Evolutionary conservation across 2,329 filamentous ascomycete genomes (phyloP).

Genomic region (Juglanconis oblonga): DNA sequence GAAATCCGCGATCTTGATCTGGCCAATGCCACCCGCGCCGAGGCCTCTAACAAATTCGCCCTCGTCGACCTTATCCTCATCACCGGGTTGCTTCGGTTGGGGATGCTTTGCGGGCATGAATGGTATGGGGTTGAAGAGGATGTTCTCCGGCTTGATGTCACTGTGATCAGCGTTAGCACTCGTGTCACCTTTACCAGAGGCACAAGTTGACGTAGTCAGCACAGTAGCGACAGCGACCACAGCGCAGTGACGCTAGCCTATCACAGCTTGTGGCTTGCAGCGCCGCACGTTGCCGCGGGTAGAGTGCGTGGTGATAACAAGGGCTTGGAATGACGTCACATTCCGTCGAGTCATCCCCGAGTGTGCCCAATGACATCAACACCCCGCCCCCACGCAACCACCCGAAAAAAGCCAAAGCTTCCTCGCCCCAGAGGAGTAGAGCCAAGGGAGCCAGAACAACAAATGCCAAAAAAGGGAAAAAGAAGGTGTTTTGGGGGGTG

Average conservation of each 20-base stretch:
- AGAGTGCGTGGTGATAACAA: neutral
- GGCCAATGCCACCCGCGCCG: slow-evolving; percentile 85
- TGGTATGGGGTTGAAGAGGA: slow-evolving; percentile 85
- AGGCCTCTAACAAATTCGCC: slow-evolving; percentile 83
- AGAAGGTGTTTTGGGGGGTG: too few species aligned
- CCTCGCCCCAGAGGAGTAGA: neutral
- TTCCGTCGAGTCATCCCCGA: neutral
- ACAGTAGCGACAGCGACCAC: neutral
- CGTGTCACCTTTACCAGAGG: neutral
- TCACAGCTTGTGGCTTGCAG: neutral
- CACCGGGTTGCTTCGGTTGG: slow-evolving; percentile 78
- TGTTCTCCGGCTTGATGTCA: slow-evolving; percentile 98
- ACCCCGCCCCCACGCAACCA: too few species aligned
- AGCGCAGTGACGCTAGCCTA: neutral
- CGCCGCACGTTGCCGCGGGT: neutral
- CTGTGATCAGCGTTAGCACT: slow-evolving; percentile 42
- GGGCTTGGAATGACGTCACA: slow-evolving; percentile 28
- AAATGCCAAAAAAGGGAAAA: neutral
- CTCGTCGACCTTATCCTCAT: slow-evolving; percentile 96
- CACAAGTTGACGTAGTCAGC: too few species aligned
- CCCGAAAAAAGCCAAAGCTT: too few species aligned
- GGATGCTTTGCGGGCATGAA: slow-evolving; percentile 77
- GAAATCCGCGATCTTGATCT: slow-evolving; percentile 97
- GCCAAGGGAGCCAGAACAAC: too few species aligned
- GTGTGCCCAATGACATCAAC: slow-evolving; percentile 11